phyloP scores from a whole-genome alignment of 1,284 basidiomycete species.

The Grifola frondosa region DNA sequence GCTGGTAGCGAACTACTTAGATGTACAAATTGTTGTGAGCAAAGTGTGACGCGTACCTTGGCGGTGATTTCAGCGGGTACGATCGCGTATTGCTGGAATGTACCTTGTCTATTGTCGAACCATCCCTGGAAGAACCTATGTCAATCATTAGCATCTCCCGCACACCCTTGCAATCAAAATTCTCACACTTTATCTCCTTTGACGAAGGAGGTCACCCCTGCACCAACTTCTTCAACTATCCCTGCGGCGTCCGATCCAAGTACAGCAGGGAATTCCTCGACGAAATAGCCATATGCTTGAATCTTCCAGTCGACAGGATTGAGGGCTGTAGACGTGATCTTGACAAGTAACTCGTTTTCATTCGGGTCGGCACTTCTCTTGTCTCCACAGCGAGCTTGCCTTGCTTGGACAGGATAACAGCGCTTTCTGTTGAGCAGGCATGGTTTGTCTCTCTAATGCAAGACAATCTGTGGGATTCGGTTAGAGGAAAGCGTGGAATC shows the following conservation, averaged over 20 bases:
- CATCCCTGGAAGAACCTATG: conserved; percentile 28
- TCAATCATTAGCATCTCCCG: too few species aligned
- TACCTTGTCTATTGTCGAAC: conserved; percentile 15
- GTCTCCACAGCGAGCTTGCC: too few species aligned
- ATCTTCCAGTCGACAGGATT: conserved; percentile 44
- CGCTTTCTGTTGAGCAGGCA: too few species aligned
- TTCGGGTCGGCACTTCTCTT: too few species aligned
- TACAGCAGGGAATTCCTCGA: conserved; percentile 34
- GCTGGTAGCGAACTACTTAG: too few species aligned
- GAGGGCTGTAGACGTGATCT: conserved; percentile 33
- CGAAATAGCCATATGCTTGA: conserved; percentile 25
- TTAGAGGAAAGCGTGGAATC: too few species aligned
- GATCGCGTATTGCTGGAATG: conserved; percentile 36
- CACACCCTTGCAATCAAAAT: too few species aligned
- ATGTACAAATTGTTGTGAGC: too few species aligned
- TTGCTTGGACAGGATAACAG: too few species aligned
- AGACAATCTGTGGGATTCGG: too few species aligned
- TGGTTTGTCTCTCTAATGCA: too few species aligned
- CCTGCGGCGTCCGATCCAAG: conserved; percentile 51
- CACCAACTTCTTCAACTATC: conserved; percentile 44
- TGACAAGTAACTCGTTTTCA: conserved; percentile 38
- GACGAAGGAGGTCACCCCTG: conserved; percentile 39
- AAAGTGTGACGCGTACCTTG: too few species aligned
- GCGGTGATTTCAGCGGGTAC: conserved; percentile 28
- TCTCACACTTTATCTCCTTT: conserved; percentile 51